Evolutionary conservation across 2,329 filamentous ascomycete species (phyloP).

Genomic region (Colletotrichum nymphaeae): DNA sequence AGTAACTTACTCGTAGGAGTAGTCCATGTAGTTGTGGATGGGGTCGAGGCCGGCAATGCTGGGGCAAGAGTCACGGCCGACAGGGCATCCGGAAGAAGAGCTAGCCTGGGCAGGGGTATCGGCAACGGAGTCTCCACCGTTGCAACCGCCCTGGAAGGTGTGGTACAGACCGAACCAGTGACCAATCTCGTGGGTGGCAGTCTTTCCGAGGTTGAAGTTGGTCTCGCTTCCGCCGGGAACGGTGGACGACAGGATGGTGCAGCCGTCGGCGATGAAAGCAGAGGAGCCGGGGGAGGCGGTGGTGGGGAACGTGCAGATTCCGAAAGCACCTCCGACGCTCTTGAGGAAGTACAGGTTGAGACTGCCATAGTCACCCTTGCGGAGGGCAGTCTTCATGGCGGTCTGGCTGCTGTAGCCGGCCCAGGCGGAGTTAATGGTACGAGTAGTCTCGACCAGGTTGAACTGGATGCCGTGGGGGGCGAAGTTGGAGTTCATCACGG

Average conservation of each 20-base stretch:
- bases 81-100: conserved; percentile 36
- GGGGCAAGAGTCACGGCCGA: conserved; percentile 38
- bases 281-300: conserved; percentile 44
- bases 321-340: conserved; percentile 50
- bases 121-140: conserved; percentile 50
- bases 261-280: conserved; percentile 51
- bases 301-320: conserved; percentile 60
- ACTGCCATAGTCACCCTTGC: conserved; percentile 55
- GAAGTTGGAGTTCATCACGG: conserved; percentile 58
- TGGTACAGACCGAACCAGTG: conserved; percentile 62
- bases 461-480: conserved; percentile 57
- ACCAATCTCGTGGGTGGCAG: conserved; percentile 55
- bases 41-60: conserved; percentile 37
- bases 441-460: conserved; percentile 54
- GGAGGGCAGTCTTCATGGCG: conserved; percentile 58
- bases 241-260: conserved; percentile 50
- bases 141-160: conserved; percentile 57
- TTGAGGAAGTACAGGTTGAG: conserved; percentile 59
- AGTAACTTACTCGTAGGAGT: conserved; percentile 45
- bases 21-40: conserved; percentile 42
- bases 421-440: conserved; percentile 60
- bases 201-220: conserved; percentile 48
- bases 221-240: conserved; percentile 50
- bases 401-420: conserved; percentile 51
- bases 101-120: conserved; percentile 54